Percentiles rank a stretch among this genome's conserved stretches.
Conservation (phyloP, 2,329 filamentous ascomycete genomes). For the Botrytis fabae region DNA sequence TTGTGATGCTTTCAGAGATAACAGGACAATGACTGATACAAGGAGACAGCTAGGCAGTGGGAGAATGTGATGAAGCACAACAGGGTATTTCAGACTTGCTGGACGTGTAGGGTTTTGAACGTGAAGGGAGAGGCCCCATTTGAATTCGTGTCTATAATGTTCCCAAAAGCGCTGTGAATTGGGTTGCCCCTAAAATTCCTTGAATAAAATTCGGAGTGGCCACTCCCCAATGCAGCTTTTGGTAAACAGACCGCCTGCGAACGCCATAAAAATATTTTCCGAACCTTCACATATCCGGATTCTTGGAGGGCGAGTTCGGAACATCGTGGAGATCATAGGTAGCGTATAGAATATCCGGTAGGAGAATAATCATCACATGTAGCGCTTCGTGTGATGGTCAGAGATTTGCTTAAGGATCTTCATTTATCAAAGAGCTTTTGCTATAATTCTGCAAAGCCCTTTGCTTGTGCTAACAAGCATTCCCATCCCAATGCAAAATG, state of each 20-base stretch:
- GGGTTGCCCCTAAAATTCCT: neutral
- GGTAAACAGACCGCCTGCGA: constrained; percentile 1
- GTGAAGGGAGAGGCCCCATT: neutral
- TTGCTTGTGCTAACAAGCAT: constrained; percentile 40
- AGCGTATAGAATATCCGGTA: neutral
- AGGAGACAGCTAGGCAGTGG: neutral
- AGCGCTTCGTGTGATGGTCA: constrained; percentile 16
- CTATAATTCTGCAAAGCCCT: constrained; percentile 39
- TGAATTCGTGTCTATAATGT: constrained; percentile 2
- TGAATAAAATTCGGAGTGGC: neutral
- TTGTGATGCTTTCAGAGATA: neutral
- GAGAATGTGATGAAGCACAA: neutral
- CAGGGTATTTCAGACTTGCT: neutral
- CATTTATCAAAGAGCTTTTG: constrained; percentile 41
- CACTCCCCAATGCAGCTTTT: neutral
- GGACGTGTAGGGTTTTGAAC: neutral
- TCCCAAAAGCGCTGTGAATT: neutral
- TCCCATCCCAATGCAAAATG: constrained; percentile 40
- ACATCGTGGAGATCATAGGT: constrained; percentile 7
- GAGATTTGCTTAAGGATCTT: constrained; percentile 33
- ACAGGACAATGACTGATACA: neutral
- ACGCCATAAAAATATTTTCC: neutral
- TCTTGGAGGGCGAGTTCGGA: neutral
- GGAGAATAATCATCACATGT: constrained; percentile 19
- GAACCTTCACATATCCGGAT: neutral